Evolutionary conservation across 1,284 basidiomycete species (phyloP).

Genomic region (Ceratobasidium sp.): DNA sequence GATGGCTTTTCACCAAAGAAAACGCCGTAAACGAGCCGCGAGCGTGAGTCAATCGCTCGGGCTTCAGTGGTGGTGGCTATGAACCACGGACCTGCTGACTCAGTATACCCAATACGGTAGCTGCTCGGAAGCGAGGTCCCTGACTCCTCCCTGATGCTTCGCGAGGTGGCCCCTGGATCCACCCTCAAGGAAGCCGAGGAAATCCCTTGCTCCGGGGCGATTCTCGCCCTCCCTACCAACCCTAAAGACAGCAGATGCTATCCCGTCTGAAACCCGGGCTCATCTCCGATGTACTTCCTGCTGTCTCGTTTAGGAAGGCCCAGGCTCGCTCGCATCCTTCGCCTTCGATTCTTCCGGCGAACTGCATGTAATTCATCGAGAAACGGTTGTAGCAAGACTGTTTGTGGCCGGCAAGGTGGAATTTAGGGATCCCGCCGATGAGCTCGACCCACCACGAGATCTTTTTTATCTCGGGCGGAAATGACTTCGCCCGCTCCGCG

Average conservation of each 20-base stretch:
- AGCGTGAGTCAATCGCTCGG: neutral
- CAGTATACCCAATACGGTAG: constrained; percentile 2
- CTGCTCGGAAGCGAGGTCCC: neutral
- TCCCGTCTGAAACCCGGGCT: constrained; percentile 7
- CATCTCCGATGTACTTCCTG: constrained; percentile 18
- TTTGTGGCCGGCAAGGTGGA: neutral
- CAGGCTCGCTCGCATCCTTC: constrained; percentile 14
- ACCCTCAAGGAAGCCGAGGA: constrained; percentile 3
- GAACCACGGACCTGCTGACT: neutral
- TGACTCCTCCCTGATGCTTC: neutral
- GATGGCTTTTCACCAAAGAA: neutral
- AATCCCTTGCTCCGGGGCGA: neutral
- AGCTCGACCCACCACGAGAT: neutral
- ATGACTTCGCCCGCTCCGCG: neutral
- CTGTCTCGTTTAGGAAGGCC: constrained; percentile 14
- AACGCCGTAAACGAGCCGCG: neutral
- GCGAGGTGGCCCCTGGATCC: constrained; percentile 1
- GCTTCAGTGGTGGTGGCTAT: neutral
- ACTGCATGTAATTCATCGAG: constrained; percentile 5
- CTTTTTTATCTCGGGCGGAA: neutral
- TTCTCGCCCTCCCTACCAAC: constrained; percentile 19
- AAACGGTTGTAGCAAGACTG: neutral
- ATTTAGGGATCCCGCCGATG: constrained; percentile 11
- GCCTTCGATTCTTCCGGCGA: neutral
- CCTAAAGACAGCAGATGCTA: neutral